A percentile compares a stretch with the other conserved stretches of the same genome.
Conservation (phyloP, 129 eudicot species). For the Saussurea involucrata region DNA sequence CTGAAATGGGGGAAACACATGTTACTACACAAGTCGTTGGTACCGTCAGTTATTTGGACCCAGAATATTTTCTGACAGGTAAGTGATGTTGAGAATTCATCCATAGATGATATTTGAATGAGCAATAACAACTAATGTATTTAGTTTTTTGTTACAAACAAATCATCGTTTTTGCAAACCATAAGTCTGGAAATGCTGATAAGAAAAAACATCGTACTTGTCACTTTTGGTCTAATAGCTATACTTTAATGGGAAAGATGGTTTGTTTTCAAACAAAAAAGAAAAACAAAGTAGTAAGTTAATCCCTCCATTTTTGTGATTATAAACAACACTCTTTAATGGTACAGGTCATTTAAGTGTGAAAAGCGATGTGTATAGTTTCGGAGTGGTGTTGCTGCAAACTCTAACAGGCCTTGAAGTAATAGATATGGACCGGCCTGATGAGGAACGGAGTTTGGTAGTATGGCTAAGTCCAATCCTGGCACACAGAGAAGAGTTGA, state of each 20-base stretch:
- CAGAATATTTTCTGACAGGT: background rate
- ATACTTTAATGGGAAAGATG: no score
- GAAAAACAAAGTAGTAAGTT: no score
- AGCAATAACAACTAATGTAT: background rate
- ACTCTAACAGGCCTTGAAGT: constrained; percentile 18
- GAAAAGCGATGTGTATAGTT: constrained; percentile 35
- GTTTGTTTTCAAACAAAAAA: no score
- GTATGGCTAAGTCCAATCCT: background rate
- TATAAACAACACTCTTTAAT: background rate
- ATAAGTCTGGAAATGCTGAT: background rate
- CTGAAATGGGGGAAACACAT: background rate
- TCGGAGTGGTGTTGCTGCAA: constrained; percentile 38
- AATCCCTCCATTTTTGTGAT: background rate
- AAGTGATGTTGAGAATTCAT: background rate
- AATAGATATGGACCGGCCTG: constrained; percentile 2
- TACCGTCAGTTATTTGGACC: background rate
- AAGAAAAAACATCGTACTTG: no score
- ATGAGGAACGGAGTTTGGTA: background rate
- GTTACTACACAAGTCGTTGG: constrained; percentile 13
- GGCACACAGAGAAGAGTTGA: constrained; percentile 1
- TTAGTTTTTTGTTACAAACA: background rate
- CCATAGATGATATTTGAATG: background rate
- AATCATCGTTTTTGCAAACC: background rate
- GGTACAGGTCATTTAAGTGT: constrained; percentile 22
- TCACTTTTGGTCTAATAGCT: no score